Evolutionary conservation across 2,329 filamentous ascomycete species (phyloP).

Genomic region (Cladosporium sp.): DNA sequence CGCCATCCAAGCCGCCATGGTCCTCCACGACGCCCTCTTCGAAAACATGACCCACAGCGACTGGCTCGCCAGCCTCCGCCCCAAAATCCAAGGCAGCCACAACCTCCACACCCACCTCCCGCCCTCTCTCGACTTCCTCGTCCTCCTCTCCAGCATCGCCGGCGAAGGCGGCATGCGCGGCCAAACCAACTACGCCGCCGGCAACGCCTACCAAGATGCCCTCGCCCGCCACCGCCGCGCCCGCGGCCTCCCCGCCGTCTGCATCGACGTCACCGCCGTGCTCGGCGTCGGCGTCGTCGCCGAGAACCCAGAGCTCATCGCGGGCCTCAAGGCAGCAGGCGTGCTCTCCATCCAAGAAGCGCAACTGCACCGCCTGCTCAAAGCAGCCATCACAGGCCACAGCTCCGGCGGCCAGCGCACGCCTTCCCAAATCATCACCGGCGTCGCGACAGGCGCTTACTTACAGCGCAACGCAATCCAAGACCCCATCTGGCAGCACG

Average conservation of each 20-base stretch:
- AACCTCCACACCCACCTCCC: slow-evolving; percentile 20
- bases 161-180: slow-evolving; percentile 20
- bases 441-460: background rate
- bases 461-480: background rate
- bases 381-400: background rate
- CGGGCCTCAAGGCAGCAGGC: background rate
- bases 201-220: slow-evolving; percentile 21
- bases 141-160: slow-evolving; percentile 21
- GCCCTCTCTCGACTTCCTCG: slow-evolving; percentile 26
- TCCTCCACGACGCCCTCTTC: slow-evolving; percentile 21
- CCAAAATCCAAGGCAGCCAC: slow-evolving; percentile 26
- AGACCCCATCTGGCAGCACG: background rate
- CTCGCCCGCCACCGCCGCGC: slow-evolving; percentile 22
- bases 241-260: slow-evolving; percentile 20
- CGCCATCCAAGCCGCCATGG: slow-evolving; percentile 30
- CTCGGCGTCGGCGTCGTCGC: background rate
- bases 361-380: background rate
- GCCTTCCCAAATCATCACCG: background rate
- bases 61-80: slow-evolving; percentile 12
- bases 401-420: background rate
- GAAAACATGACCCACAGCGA: slow-evolving; percentile 21
- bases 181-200: slow-evolving; percentile 22
- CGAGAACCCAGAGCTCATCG: background rate
- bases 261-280: slow-evolving; percentile 25
- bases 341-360: background rate